Conservation (phyloP, 2,329 filamentous ascomycete species). For the Tetracladium maxilliforme region DNA sequence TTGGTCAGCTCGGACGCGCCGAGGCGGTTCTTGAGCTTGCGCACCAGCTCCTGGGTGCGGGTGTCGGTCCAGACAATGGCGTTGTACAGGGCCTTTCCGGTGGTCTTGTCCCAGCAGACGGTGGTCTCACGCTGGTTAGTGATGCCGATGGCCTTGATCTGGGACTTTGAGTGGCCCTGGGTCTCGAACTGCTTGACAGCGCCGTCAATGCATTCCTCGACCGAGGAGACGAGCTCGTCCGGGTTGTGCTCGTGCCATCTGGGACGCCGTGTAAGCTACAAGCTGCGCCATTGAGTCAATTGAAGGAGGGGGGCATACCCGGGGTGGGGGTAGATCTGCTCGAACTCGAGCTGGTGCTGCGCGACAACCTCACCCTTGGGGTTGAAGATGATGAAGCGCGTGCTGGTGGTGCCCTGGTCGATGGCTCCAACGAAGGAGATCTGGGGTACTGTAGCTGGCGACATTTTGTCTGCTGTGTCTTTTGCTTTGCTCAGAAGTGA, state of each 20-base stretch:
- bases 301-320: slow-evolving; percentile 35
- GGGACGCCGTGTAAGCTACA: slow-evolving; percentile 2
- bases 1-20: slow-evolving; percentile 55
- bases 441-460: too few relatives aligned
- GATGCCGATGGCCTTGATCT: slow-evolving; percentile 69
- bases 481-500: too few relatives aligned
- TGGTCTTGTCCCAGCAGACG: slow-evolving; percentile 69
- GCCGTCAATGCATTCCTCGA: slow-evolving; percentile 66
- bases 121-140: slow-evolving; percentile 87
- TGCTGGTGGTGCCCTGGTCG: slow-evolving; percentile 68
- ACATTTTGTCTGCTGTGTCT: too few relatives aligned
- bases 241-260: slow-evolving; percentile 91
- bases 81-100: slow-evolving; percentile 68
- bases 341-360: slow-evolving; percentile 62
- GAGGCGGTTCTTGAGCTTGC: slow-evolving; percentile 54
- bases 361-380: slow-evolving; percentile 53
- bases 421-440: slow-evolving; percentile 55
- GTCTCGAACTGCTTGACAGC: slow-evolving; percentile 57
- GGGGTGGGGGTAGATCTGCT: slow-evolving; percentile 58
- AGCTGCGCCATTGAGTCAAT: too few relatives aligned
- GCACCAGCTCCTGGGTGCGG: slow-evolving; percentile 55
- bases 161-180: slow-evolving; percentile 49
- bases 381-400: slow-evolving; percentile 68
- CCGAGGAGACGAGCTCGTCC: slow-evolving; percentile 57
- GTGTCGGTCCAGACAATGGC: slow-evolving; percentile 89